A percentile compares a stretch with the other conserved stretches of the same genome.
Evolutionary conservation across 148 eudicot species (phyloP).

Genomic region (Silene conica): DNA sequence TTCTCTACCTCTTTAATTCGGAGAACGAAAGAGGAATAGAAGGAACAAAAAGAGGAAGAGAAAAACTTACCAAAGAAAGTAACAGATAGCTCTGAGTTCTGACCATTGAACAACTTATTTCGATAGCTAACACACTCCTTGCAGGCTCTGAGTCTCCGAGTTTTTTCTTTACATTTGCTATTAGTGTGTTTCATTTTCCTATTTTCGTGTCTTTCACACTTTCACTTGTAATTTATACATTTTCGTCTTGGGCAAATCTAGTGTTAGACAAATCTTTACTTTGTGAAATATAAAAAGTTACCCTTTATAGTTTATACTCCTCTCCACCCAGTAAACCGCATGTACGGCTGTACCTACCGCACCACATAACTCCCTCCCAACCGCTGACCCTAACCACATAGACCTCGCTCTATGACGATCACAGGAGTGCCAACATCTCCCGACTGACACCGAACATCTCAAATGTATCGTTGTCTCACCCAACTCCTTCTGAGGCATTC

Average conservation of each 20-base stretch:
- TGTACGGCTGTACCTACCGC: not conserved
- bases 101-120: not conserved
- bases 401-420: not conserved
- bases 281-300: too few relatives aligned
- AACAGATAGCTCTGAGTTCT: not conserved
- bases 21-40: not conserved
- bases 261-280: too few relatives aligned
- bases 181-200: not conserved
- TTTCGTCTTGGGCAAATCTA: too few relatives aligned
- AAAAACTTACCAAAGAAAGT: too few relatives aligned
- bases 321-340: too few relatives aligned
- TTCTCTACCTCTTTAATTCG: not conserved
- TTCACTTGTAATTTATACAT: too few relatives aligned
- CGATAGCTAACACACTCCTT: not conserved
- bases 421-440: not conserved
- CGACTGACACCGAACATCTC: not conserved
- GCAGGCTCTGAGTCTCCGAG: not conserved
- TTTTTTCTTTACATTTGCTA: not conserved
- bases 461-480: too few relatives aligned
- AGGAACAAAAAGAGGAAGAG: too few relatives aligned
- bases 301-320: too few relatives aligned
- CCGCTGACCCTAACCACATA: not conserved
- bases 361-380: not conserved
- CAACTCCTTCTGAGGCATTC: too few relatives aligned
- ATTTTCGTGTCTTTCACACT: too few relatives aligned